phyloP scores from a whole-genome alignment of 257 asterid species.

The Solanum paucissectum region DNA sequence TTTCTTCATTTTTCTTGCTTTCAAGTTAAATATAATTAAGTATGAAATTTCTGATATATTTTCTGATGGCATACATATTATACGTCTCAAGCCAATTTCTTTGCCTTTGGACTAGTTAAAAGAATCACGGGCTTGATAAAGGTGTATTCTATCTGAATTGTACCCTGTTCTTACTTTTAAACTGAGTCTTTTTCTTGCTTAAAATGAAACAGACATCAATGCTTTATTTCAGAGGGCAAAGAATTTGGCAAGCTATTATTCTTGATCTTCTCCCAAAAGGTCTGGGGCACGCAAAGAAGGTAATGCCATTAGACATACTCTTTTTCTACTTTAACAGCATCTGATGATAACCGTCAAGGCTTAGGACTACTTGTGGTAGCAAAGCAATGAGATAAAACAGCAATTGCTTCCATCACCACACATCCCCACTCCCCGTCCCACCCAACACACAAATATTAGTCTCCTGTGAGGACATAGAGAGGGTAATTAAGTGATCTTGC shows the following conservation, averaged over 20 bases:
- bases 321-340: neutral
- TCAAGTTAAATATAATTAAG: neutral
- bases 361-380: neutral
- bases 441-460: neutral
- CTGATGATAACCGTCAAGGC: neutral
- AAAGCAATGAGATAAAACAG: neutral
- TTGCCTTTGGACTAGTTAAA: neutral
- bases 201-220: slow-evolving; percentile 51
- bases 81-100: neutral
- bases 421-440: neutral
- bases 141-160: neutral
- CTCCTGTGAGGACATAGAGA: neutral
- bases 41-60: neutral
- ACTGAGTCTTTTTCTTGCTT: slow-evolving; percentile 4
- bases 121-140: neutral
- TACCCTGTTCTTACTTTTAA: neutral
- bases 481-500: neutral
- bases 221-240: slow-evolving; percentile 92
- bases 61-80: neutral
- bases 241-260: slow-evolving; percentile 79
- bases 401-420: neutral
- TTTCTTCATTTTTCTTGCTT: neutral
- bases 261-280: slow-evolving; percentile 88
- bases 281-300: slow-evolving; percentile 61
- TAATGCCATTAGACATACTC: slow-evolving; percentile 2